Evolutionary conservation across 2,329 filamentous ascomycete genomes (phyloP).

Genomic region (Cryphonectria naterciae): DNA sequence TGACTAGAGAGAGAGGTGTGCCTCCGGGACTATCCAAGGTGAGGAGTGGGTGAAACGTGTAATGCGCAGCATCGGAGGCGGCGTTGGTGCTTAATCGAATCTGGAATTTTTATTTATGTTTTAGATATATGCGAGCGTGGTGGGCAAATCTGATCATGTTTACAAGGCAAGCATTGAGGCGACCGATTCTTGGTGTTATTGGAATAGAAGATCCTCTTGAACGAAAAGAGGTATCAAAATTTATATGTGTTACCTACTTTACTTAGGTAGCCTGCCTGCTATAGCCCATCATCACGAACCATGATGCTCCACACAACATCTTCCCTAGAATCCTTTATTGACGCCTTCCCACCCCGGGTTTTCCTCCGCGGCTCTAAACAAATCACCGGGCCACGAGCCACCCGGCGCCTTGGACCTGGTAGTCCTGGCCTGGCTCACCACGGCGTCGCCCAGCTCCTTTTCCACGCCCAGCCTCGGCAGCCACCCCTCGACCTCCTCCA

Average conservation of each 20-base stretch:
- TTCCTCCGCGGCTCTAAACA: constrained; percentile 32
- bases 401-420: constrained; percentile 32
- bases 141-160: constrained; percentile 7
- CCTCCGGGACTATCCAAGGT: neutral
- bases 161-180: constrained; percentile 13
- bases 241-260: constrained; percentile 1
- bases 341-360: constrained; percentile 34
- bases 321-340: constrained; percentile 31
- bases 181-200: constrained; percentile 17
- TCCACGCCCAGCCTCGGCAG: constrained; percentile 35
- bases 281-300: neutral
- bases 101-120: constrained; percentile 17
- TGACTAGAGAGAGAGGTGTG: constrained; percentile 40
- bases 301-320: neutral
- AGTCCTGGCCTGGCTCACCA: constrained; percentile 31
- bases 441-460: constrained; percentile 34
- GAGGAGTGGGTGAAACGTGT: neutral
- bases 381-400: constrained; percentile 32
- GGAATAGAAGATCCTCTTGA: constrained; percentile 27
- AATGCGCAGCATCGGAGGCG: constrained; percentile 21
- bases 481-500: constrained; percentile 26
- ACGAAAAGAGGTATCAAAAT: constrained; percentile 16
- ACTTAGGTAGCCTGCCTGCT: neutral
- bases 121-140: constrained; percentile 26
- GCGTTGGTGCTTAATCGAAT: constrained; percentile 27